Evolutionary conservation across 345 rosid genomes (phyloP), one percentile per base, ranked within the genome.

Genomic region (Lumnitzera racemosa): DNA sequence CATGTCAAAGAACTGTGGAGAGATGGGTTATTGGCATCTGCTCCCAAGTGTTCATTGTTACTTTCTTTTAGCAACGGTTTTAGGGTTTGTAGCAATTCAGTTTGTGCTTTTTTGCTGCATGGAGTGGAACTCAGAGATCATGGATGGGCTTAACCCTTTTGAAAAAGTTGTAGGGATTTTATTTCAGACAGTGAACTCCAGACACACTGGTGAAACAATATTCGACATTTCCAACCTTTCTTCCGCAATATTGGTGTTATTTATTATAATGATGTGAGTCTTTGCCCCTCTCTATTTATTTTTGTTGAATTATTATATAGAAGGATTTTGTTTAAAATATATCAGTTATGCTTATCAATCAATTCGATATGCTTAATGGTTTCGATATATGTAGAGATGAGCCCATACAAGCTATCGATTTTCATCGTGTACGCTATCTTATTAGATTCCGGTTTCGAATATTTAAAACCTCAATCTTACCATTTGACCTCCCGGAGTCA

Each of bases 181-280:
- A 13, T 88, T 85, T 61, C 65, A 74, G 61, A 60, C 67, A 11
- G 63, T 72, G 0, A 85, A 83, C 59, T 56, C 91, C 0, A 80
- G 96, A 24, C 77, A 88, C 3, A 5, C 76, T 0, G 91, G 96
- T 1, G 91, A 88, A 67, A 59, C 82, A 1, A 46, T 75, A 13
- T 62, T 83, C 0, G 89, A 88, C 50, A 59, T 88, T 56, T 80
- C 88, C 41, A 52, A 36, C 29, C 57, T 88, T 29, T 75, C 89
- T 5, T 70, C 86, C 0, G 82, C 91, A 0, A 53, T 80, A 15
- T 65, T 85, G 74, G 78, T 85, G 58, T 59, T 83, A 25, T 83
- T 88, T 57, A 63, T 75, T 31, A n/a, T 76, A 31, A 81, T 83
- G 86, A 88, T 88, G 89, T 85, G 49, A 85, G 96, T 79, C 7